phyloP scores from a whole-genome alignment of 192 early-diverging fungal species.

The Diversispora eburnea region DNA sequence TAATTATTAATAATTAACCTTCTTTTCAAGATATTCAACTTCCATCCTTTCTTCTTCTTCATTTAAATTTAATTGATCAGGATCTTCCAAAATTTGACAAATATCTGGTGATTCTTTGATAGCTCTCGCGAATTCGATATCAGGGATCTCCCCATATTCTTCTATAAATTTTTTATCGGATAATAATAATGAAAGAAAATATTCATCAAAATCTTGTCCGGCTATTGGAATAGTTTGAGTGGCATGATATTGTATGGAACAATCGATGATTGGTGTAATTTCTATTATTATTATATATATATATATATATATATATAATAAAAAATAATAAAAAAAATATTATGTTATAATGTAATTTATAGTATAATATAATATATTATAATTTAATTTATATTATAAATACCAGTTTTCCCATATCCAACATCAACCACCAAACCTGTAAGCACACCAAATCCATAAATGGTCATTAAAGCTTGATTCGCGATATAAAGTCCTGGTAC shows the following conservation, averaged over 20 bases:
- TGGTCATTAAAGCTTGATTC: constrained; percentile 77
- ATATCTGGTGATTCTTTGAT: constrained; percentile 52
- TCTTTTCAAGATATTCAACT: constrained; percentile 60
- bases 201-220: constrained; percentile 62
- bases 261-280: constrained; percentile 78
- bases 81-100: constrained; percentile 39
- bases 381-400: neutral
- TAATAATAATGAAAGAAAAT: constrained; percentile 59
- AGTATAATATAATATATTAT: no score
- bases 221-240: constrained; percentile 62
- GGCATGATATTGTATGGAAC: constrained; percentile 54
- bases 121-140: constrained; percentile 53
- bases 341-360: neutral
- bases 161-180: constrained; percentile 47
- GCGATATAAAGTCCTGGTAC: constrained; percentile 75
- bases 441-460: constrained; percentile 73
- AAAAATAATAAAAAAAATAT: no score
- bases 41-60: constrained; percentile 34
- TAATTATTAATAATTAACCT: constrained; percentile 32
- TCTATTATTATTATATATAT: constrained; percentile 34
- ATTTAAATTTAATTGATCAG: constrained; percentile 29
- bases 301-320: no score
- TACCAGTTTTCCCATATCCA: constrained; percentile 80
- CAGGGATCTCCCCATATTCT: constrained; percentile 48
- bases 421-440: constrained; percentile 89